These are phyloP conservation scores for Fallopia convolvulus DNA, from an alignment of 148 eudicot species.

Conservation along the genomic window DNA sequence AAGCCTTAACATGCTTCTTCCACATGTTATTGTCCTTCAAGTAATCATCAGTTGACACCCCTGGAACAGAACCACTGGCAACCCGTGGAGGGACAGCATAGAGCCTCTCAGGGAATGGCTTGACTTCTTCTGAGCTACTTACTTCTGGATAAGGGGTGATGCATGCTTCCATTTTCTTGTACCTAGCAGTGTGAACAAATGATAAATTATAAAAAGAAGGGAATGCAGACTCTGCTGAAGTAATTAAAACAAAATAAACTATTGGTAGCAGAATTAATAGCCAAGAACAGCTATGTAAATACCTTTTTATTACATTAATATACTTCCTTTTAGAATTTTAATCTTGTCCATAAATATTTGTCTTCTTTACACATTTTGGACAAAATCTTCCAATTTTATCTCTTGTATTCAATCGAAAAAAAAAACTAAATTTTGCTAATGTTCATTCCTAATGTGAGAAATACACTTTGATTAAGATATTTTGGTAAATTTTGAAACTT, in stretches of 20 bases:
- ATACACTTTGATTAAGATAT: too few species aligned
- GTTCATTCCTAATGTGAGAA: too few species aligned
- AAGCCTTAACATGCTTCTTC: conserved; percentile 82
- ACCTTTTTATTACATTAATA: too few species aligned
- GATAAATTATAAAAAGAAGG: not conserved
- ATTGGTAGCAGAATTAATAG: not conserved
- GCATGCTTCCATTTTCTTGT: conserved; percentile 92
- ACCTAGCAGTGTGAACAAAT: conserved; percentile 34
- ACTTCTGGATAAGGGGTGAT: conserved; percentile 47
- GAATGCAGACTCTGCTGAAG: not conserved
- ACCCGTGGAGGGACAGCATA: conserved; percentile 79
- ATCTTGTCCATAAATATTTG: too few species aligned
- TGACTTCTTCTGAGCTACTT: conserved; percentile 27
- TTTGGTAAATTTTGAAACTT: not conserved
- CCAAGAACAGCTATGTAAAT: not conserved
- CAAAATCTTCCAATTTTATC: too few species aligned
- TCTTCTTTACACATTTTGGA: too few species aligned
- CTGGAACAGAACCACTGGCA: conserved; percentile 66
- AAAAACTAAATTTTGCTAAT: too few species aligned
- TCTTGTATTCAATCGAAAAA: too few species aligned
- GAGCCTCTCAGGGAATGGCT: conserved; percentile 84
- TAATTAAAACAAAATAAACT: not conserved
- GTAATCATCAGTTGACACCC: conserved; percentile 59
- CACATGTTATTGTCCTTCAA: conserved; percentile 59
- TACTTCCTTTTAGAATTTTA: too few species aligned